These are phyloP conservation scores for Cladosporium halotolerans DNA, from an alignment of 2,329 filamentous ascomycete genomes.

Conservation along the genomic window DNA sequence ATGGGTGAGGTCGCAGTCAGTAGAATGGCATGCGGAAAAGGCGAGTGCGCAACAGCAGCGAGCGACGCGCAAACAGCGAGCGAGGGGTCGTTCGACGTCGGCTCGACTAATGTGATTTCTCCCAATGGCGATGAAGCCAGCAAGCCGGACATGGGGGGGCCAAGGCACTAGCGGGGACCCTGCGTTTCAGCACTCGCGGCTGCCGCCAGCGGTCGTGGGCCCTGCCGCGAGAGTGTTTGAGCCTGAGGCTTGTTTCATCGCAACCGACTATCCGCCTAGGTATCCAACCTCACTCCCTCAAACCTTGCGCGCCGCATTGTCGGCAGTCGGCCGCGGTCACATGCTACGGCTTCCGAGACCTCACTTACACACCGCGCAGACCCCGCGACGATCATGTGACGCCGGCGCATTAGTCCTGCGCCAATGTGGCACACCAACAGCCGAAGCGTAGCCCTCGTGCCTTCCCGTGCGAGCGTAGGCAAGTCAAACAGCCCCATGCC, in stretches of 20 bases:
- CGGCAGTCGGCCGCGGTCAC: neutral
- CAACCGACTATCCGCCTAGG: neutral
- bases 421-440: neutral
- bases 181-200: neutral
- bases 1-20: neutral
- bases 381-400: neutral
- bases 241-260: neutral
- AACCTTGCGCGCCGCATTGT: too few species aligned
- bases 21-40: neutral
- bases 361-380: neutral
- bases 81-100: slow-evolving; percentile 3
- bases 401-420: neutral
- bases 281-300: neutral
- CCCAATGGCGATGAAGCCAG: slow-evolving; percentile 1
- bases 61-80: neutral
- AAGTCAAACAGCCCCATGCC: too few species aligned
- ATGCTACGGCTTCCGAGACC: neutral
- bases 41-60: neutral
- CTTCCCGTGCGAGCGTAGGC: too few species aligned
- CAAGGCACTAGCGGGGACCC: neutral
- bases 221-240: too few species aligned
- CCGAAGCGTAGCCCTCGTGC: too few species aligned
- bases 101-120: slow-evolving; percentile 3
- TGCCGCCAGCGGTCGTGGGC: neutral
- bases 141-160: neutral